These are phyloP conservation scores for Lolium perenne DNA, from an alignment of 176 grass and related monocot species.

Conservation along the genomic window DNA sequence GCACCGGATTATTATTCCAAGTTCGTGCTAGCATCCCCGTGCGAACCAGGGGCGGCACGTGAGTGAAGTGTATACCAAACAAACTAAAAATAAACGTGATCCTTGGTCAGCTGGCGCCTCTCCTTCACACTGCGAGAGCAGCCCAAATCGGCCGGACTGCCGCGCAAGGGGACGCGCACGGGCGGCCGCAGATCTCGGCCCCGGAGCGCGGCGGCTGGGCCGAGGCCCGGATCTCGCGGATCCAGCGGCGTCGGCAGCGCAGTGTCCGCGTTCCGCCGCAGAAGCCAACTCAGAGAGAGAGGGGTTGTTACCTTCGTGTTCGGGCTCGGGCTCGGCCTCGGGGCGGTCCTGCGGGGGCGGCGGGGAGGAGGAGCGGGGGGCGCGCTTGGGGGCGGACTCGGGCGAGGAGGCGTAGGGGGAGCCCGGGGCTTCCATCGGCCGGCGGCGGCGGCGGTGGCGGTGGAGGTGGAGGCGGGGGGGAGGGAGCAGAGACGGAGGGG, in stretches of 20 bases:
- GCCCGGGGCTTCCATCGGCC: conserved; percentile 75
- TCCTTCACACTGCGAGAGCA: too few relatives aligned
- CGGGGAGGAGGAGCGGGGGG: conserved; percentile 49
- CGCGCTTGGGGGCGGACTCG: conserved; percentile 77
- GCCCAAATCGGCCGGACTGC: not conserved
- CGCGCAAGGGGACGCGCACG: too few relatives aligned
- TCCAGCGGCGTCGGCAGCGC: too few relatives aligned
- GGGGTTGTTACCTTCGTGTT: not conserved
- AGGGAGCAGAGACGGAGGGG: not conserved
- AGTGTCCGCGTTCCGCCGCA: too few relatives aligned
- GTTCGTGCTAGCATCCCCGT: not conserved
- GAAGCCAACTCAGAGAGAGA: too few relatives aligned
- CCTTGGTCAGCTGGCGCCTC: not conserved
- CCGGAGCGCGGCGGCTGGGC: not conserved
- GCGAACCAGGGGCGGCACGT: not conserved
- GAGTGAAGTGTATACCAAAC: not conserved
- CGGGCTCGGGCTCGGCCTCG: conserved; percentile 19
- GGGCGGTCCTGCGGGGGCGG: conserved; percentile 52
- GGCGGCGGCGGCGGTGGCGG: not conserved
- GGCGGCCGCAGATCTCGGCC: conserved; percentile 34
- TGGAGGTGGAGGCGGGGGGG: not conserved
- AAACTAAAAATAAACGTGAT: not conserved
- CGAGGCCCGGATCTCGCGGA: too few relatives aligned
- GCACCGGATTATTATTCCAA: not conserved
- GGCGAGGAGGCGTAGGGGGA: conserved; percentile 92